Percentiles rank a stretch among this genome's conserved stretches.
These are phyloP conservation scores for Calophaca sinica DNA, from an alignment of 306 rosid genomes.

Conservation along the genomic window DNA sequence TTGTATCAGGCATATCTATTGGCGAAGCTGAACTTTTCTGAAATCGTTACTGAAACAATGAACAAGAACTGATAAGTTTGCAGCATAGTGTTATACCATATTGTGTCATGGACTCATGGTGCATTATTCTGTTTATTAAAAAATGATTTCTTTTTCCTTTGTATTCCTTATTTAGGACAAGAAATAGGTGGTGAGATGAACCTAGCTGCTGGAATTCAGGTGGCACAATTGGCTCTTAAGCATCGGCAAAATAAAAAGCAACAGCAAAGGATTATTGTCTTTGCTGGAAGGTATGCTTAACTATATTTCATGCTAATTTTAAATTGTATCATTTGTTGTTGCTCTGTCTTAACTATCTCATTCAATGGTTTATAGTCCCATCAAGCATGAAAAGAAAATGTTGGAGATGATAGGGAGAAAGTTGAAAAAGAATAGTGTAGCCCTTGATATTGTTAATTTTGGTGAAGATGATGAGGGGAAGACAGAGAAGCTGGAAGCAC, in stretches of 20 bases:
- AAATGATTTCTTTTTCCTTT: conserved; percentile 17
- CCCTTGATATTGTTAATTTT: conserved; percentile 87
- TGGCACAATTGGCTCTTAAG: conserved; percentile 97
- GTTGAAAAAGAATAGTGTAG: conserved; percentile 91
- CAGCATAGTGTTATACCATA: conserved; percentile 25
- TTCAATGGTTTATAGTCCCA: conserved; percentile 57
- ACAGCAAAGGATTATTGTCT: conserved; percentile 94
- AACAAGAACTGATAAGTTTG: conserved; percentile 6
- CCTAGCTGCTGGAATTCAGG: conserved; percentile 94
- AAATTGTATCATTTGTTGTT: conserved; percentile 17
- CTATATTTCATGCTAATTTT: conserved; percentile 22
- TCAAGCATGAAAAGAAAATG: conserved; percentile 81
- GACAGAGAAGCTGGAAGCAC: conserved; percentile 84
- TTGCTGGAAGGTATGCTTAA: conserved; percentile 81
- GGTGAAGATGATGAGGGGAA: conserved; percentile 94
- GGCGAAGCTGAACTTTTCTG: background rate
- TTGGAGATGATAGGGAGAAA: conserved; percentile 88
- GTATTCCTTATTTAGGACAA: conserved; percentile 59
- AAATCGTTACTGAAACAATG: conserved; percentile 21
- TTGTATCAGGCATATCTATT: conserved; percentile 1
- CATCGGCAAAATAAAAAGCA: conserved; percentile 98
- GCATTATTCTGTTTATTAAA: conserved; percentile 7
- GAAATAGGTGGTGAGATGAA: conserved; percentile 96
- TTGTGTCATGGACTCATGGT: background rate
- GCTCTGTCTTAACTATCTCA: conserved; percentile 32